Evolutionary conservation across 768 basidiomycete species (phyloP).

Genomic region (Tulasnella sp.): DNA sequence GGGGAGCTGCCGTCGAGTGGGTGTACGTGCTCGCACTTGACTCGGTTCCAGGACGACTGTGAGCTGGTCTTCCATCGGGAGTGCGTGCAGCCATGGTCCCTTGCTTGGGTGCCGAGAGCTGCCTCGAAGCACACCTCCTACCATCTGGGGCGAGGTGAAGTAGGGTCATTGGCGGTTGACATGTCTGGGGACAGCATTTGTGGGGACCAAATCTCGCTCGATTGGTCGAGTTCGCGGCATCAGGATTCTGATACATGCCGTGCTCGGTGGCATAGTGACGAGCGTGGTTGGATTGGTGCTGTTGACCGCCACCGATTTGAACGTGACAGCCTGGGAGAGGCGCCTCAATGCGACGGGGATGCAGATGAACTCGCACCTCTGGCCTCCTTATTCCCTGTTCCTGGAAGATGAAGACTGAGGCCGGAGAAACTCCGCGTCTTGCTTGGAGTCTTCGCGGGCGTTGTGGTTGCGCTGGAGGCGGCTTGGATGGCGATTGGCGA

Average conservation of each 20-base stretch:
- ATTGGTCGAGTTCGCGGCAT: background rate
- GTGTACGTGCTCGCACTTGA: conserved; percentile 61
- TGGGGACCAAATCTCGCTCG: conserved; percentile 1
- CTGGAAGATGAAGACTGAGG: conserved; percentile 2
- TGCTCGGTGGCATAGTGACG: background rate
- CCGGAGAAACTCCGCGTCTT: conserved; percentile 89
- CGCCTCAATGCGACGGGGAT: background rate
- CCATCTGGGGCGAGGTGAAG: background rate
- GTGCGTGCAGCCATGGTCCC: background rate
- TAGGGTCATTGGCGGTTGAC: background rate
- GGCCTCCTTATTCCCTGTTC: background rate
- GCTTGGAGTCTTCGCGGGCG: conserved; percentile 3
- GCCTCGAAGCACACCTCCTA: conserved; percentile 18
- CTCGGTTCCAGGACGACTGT: conserved; percentile 61
- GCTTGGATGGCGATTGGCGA: conserved; percentile 26
- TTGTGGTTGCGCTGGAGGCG: conserved; percentile 29
- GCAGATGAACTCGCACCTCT: background rate
- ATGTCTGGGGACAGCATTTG: background rate
- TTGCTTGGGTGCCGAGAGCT: conserved; percentile 24
- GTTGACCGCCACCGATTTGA: background rate
- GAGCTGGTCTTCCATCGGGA: conserved; percentile 23
- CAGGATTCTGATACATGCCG: background rate
- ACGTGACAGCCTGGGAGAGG: conserved; percentile 2
- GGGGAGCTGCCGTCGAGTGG: conserved; percentile 1
- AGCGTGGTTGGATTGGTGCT: background rate